Evolutionary conservation across 345 rosid genomes (phyloP).

Genomic region (Lagerstroemia speciosa): DNA sequence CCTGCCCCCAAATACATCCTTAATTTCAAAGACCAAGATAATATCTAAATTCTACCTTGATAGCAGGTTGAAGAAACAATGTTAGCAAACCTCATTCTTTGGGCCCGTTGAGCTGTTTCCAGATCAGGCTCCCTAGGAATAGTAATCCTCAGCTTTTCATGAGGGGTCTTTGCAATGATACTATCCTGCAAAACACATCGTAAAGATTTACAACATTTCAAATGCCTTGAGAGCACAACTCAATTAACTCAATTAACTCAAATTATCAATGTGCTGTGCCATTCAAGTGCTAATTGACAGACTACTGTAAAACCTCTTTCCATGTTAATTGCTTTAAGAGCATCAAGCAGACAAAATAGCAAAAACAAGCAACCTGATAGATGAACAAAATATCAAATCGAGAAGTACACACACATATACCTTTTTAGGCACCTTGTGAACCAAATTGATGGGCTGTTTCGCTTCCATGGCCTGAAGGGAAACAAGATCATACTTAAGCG

Average conservation of each 20-base stretch:
- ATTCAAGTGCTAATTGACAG: background rate
- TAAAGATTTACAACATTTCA: background rate
- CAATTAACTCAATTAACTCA: background rate
- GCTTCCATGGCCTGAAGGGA: constrained; percentile 48
- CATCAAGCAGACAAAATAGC: background rate
- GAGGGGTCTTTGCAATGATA: constrained; percentile 29
- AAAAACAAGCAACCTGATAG: background rate
- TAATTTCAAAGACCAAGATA: constrained; percentile 7
- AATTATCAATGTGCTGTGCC: background rate
- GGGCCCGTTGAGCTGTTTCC: constrained; percentile 79
- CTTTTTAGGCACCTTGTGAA: constrained; percentile 75
- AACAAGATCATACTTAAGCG: background rate
- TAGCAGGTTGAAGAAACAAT: constrained; percentile 9
- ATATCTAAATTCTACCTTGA: background rate
- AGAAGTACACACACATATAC: constrained; percentile 19
- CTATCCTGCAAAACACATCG: constrained; percentile 43
- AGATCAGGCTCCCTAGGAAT: constrained; percentile 88
- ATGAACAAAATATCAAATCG: background rate
- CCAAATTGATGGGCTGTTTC: constrained; percentile 46
- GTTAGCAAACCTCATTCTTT: constrained; percentile 49
- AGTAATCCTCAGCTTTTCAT: constrained; percentile 52
- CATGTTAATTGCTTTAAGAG: background rate
- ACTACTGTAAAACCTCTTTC: background rate
- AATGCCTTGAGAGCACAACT: background rate
- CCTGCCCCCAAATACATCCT: constrained; percentile 41